Base-by-base conservation (phyloP, 2,329 filamentous ascomycete species). In the Westerdykella ornata region DNA sequence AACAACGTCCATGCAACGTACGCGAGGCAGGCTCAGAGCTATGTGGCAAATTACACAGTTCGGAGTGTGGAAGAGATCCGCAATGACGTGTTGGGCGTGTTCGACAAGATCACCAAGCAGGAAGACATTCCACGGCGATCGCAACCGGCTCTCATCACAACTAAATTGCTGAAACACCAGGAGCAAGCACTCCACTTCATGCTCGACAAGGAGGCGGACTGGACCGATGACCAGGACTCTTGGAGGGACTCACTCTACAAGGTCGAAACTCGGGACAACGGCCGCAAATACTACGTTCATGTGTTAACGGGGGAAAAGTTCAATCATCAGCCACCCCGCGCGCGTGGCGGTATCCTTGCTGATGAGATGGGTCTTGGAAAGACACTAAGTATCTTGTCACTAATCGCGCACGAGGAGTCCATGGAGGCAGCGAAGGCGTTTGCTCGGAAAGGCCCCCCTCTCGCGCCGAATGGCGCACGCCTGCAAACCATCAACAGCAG, bases 141-240 rank as follows among this genome's bases (percentile, higher is more conserved):
- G 3, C 76, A 86, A 0, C 73, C 79, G 39, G 49, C 68, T 5
- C 75, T 92, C 39, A 74, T 75, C 42, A 88, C 82, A 0, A 73
- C 70, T 0, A 73, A 78, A 19, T 69, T 97, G 14, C 78, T 96
- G 32, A 75, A 76, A 43, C 90, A 97, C 66, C 90, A 97, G 63
- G 92, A 87, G 63, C 88, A 96, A 66, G 90, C 85, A 0, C 74
- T 97, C 0, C 80, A 82, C 60, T 97, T 95, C 60, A 88, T 97
- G 83, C 80, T 74, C 8, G 77, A 78, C 15, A 84, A 86, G 47
- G 90, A 97, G 65, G 77, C 79, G 37, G 76, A 79, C 0, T 73
- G 77, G 11, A 71, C 72, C n/a, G 75, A 75, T 38, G 77, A 78
- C 15, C 70, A 72, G 0, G 78, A 84, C 22, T 75, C 77, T 39